A percentile compares a stretch with the other conserved stretches of the same genome.
These are phyloP conservation scores for Saturnispora halmiae DNA, from an alignment of 805 yeast species.

Conservation along the genomic window DNA sequence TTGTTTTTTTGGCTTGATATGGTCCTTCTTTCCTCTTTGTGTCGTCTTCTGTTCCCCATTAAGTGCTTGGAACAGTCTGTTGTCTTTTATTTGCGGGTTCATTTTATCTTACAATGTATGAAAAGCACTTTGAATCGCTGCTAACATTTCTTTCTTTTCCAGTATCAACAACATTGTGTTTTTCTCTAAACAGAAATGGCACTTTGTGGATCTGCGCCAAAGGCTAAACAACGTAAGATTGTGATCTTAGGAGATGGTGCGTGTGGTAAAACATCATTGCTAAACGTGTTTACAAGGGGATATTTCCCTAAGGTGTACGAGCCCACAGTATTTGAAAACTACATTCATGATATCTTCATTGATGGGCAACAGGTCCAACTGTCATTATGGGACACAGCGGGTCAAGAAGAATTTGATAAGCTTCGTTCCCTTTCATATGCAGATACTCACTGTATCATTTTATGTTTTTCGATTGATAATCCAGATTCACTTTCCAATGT, in stretches of 20 bases:
- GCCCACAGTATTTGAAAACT: conserved; percentile 96
- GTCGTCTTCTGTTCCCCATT: not conserved
- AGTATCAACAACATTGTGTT: too few species aligned
- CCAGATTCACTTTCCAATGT: conserved; percentile 92
- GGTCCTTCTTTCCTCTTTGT: not conserved
- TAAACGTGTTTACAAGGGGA: conserved; percentile 94
- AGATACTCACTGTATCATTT: conserved; percentile 94
- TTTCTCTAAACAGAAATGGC: conserved; percentile 26
- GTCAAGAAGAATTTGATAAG: conserved; percentile 96
- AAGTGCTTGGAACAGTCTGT: not conserved
- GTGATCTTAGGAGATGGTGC: conserved; percentile 98
- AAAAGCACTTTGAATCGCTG: too few species aligned
- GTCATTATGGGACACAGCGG: conserved; percentile 98
- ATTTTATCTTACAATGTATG: too few species aligned
- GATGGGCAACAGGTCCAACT: conserved; percentile 89
- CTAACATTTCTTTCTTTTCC: not conserved
- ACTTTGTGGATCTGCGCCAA: conserved; percentile 36
- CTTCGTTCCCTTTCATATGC: conserved; percentile 85
- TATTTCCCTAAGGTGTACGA: conserved; percentile 97
- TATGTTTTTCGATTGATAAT: conserved; percentile 91
- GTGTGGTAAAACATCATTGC: conserved; percentile 91
- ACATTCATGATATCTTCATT: conserved; percentile 92
- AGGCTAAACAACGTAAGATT: conserved; percentile 77
- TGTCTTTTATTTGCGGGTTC: not conserved
- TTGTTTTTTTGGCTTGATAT: too few species aligned